These are phyloP conservation scores for Spencermartinsiella ligniputridi DNA, from an alignment of 1,139 yeast species.

Conservation along the genomic window DNA sequence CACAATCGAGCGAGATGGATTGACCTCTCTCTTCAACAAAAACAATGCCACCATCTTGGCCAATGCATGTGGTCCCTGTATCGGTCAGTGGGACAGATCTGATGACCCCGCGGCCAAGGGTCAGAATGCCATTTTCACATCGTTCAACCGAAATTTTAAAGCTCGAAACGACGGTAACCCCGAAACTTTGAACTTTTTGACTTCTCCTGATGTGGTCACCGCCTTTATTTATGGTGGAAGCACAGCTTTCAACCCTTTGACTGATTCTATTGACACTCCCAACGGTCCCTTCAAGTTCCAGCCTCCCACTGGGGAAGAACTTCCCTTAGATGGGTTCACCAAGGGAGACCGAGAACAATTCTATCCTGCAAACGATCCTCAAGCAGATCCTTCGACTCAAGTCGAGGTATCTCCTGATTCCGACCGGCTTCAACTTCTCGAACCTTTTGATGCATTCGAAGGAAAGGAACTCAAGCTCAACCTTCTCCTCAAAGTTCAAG, in stretches of 20 bases:
- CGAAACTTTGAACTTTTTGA: constrained; percentile 95
- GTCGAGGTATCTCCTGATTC: constrained; percentile 76
- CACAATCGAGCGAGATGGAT: constrained; percentile 96
- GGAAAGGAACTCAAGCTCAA: constrained; percentile 75
- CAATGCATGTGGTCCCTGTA: constrained; percentile 99
- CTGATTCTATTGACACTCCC: constrained; percentile 89
- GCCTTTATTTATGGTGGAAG: constrained; percentile 97
- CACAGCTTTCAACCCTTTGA: constrained; percentile 95
- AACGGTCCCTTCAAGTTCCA: constrained; percentile 93
- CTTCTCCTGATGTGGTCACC: constrained; percentile 96
- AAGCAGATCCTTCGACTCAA: constrained; percentile 67
- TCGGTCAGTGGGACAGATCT: constrained; percentile 98
- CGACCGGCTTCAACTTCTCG: constrained; percentile 75
- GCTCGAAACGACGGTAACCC: constrained; percentile 99
- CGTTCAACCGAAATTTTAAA: constrained; percentile 99
- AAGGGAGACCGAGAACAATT: constrained; percentile 70
- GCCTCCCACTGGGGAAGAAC: constrained; percentile 89
- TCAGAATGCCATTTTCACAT: constrained; percentile 95
- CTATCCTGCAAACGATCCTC: constrained; percentile 63
- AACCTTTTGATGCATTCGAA: constrained; percentile 83
- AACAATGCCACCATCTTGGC: constrained; percentile 96
- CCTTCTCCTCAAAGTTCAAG: constrained; percentile 85
- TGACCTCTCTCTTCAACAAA: constrained; percentile 80
- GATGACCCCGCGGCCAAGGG: constrained; percentile 69
- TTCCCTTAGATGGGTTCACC: constrained; percentile 85